These are phyloP conservation scores for Aureobasidium sp. DNA, from an alignment of 2,329 filamentous ascomycete species.

Conservation along the genomic window DNA sequence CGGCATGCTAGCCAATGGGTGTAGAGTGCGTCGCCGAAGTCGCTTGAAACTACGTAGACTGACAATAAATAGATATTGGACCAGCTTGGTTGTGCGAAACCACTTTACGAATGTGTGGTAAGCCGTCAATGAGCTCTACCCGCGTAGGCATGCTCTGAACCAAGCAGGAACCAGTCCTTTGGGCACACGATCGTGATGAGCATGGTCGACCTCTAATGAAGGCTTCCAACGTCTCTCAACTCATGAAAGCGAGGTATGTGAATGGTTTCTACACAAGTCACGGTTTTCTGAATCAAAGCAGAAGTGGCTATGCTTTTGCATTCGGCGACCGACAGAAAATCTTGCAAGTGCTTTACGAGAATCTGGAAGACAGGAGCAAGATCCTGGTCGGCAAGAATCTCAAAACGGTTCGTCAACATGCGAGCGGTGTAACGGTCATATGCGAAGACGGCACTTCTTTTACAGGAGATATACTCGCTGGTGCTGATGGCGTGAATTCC, in stretches of 20 bases:
- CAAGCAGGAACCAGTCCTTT: not conserved
- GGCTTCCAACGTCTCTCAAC: not conserved
- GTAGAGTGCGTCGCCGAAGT: conserved; percentile 19
- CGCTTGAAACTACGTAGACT: no score
- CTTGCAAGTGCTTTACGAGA: conserved; percentile 17
- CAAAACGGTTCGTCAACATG: not conserved
- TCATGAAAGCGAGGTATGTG: conserved; percentile 3
- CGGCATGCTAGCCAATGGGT: conserved; percentile 35
- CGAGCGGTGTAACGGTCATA: not conserved
- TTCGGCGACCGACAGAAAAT: conserved; percentile 24
- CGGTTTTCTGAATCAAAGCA: no score
- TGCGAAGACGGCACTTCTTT: conserved; percentile 12
- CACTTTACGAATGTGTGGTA: conserved; percentile 18
- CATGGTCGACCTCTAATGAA: not conserved
- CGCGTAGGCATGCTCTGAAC: not conserved
- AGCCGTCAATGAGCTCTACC: not conserved
- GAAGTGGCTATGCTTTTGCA: conserved; percentile 16
- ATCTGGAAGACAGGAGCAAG: conserved; percentile 18
- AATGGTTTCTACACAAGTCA: not conserved
- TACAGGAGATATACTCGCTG: conserved; percentile 21
- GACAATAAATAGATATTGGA: conserved; percentile 31
- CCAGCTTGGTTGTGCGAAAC: conserved; percentile 38
- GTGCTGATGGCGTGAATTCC: conserved; percentile 23
- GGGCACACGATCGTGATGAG: not conserved
- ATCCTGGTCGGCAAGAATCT: conserved; percentile 6